Conservation (phyloP, 257 asterid species). For the Orobanche coerulescens region DNA sequence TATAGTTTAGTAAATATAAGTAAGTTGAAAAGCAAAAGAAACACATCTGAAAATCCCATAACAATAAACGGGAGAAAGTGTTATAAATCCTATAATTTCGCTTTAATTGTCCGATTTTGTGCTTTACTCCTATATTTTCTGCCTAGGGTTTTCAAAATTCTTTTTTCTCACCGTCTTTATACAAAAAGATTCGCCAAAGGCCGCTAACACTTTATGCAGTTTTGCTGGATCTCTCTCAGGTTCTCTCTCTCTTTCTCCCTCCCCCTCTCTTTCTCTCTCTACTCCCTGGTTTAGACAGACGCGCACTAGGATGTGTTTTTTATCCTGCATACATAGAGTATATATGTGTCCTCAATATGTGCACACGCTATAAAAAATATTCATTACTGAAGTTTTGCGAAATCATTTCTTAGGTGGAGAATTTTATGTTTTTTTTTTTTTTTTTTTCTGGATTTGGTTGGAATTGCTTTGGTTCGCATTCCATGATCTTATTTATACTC, state of each 20-base stretch:
- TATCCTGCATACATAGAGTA: background rate
- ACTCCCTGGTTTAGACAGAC: conserved; percentile 11
- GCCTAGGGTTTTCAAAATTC: conserved; percentile 32
- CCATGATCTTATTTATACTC: conserved; percentile 18
- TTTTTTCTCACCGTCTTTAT: conserved; percentile 18
- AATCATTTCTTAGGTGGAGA: background rate
- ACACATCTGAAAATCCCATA: background rate
- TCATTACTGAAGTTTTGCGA: background rate
- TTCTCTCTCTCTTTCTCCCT: background rate
- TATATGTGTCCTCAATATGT: background rate
- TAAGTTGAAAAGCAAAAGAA: background rate
- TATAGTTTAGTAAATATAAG: background rate
- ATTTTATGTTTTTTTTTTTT: background rate
- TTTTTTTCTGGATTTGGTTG: background rate
- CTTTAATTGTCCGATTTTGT: conserved; percentile 21
- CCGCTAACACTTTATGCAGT: conserved; percentile 21
- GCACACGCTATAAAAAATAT: background rate
- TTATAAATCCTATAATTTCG: conserved; percentile 18
- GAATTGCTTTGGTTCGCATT: conserved; percentile 15
- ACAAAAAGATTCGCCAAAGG: background rate
- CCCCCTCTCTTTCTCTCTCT: background rate
- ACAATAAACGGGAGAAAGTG: background rate
- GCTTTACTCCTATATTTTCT: conserved; percentile 23
- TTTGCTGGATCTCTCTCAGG: conserved; percentile 24
- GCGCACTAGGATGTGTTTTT: background rate